Evolutionary conservation across 768 basidiomycete genomes (phyloP), one percentile per base, ranked within the genome.

Genomic region (Auriculariales sp.): DNA sequence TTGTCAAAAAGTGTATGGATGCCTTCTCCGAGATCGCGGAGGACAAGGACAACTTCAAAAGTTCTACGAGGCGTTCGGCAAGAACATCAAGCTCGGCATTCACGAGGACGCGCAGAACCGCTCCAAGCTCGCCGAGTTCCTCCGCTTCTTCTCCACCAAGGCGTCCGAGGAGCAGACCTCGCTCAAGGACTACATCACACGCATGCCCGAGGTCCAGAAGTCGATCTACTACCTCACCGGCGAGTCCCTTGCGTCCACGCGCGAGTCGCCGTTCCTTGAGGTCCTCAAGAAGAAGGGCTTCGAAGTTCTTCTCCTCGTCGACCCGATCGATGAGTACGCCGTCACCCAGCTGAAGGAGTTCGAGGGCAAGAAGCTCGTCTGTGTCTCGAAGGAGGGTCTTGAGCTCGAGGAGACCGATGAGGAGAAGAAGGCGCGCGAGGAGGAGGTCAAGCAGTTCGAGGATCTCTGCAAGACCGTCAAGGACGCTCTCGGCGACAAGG

Each of bases 271-370:
- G 17, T 98, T 98, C 93, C 82, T 98, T 51, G 94, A 98, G 71
- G 88, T 94, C 46, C 82, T 98, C 66, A 98, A 93, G 82, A 93
- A 91, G 86, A 97, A 89, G 78, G 89, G 89, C 71, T 97, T 97
- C 66, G 94, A 98, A 68, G 91, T 95, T 55, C 77, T 99, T 47
- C 82, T 99, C 56, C 82, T 99, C 52, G 88, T 95, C 58, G 94
- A 98, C 73, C 94, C 94, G 61, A 98, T 97, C 62, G 94, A 97
- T 65, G 93, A 97, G 71, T 99, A 98, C 64, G 94, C 94, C 53
- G 81, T 93, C 66, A 94, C 91, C 19, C 94, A 98, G 66, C 79
- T 99, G 66, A 98, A 98, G 78, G 94, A 98, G 73, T 99, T 94
- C 62, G 94, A 97, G 51, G 83, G 85, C 66, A 91, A 92, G 78